A percentile compares a stretch with the other conserved stretches of the same genome.
Evolutionary conservation across 169 alveolate genomes (phyloP).

Genomic region (Eimeria necatrix): DNA sequence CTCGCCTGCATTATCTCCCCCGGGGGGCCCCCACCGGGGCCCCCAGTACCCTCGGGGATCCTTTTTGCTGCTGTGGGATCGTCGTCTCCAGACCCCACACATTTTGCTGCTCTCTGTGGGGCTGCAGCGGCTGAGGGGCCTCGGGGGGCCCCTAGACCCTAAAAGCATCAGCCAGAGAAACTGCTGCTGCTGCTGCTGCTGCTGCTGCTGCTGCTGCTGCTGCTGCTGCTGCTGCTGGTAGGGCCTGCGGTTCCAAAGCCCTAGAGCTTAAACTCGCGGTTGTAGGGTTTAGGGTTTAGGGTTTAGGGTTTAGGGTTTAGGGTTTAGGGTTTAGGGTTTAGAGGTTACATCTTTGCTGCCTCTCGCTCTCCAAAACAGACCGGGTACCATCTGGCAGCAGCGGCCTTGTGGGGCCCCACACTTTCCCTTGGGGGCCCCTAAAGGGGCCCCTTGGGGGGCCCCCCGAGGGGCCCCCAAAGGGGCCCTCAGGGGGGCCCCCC

Average conservation of each 20-base stretch:
- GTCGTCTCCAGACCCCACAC: not conserved
- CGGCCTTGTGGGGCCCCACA: too few species aligned
- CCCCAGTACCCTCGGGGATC: not conserved
- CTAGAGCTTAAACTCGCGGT: too few species aligned
- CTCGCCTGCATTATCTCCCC: too few species aligned
- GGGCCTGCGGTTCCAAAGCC: too few species aligned
- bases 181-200: conserved; percentile 18
- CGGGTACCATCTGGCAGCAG: not conserved
- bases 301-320: conserved; percentile 6
- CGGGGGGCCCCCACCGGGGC: too few species aligned
- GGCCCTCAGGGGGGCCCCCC: too few species aligned
- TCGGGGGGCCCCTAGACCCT: not conserved
- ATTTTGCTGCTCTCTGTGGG: too few species aligned
- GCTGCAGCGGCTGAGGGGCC: conserved; percentile 15
- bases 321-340: not conserved
- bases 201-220: conserved; percentile 25
- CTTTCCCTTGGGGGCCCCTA: too few species aligned
- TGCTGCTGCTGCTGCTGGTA: conserved; percentile 14
- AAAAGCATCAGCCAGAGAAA: not conserved
- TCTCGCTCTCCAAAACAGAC: not conserved
- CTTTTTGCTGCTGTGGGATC: conserved; percentile 23
- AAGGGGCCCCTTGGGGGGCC: too few species aligned
- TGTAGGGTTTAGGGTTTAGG: not conserved
- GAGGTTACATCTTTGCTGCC: not conserved
- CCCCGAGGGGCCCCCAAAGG: too few species aligned